Base-by-base conservation (phyloP, 2,329 filamentous ascomycete genomes). In the Epichloe sp. region DNA sequence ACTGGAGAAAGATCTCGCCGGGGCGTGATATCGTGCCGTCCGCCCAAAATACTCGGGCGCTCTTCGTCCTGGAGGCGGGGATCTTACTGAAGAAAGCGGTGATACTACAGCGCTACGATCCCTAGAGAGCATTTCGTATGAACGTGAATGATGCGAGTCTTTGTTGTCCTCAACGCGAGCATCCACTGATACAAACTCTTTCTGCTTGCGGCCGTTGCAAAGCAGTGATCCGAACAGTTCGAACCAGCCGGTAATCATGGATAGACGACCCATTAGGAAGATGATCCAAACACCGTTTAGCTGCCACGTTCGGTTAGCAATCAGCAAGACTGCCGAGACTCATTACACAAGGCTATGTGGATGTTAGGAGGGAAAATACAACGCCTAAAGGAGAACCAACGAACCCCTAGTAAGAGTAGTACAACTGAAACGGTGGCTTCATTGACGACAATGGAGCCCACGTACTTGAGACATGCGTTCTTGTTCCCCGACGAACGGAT, bases 141-240 rank as follows among this genome's bases (percentile, higher is more conserved):
- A 80, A 71, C 52, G 46, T 44, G 52, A 49, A 48, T 38, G 41
- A 36, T 80, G 78, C 64, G 73, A 74, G 59, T 83, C 80, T 65
- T 78, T 76, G 56, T 81, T 81, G 53, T 76, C 66, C 53, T 79
- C 75, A 59, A 71, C 68, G 54, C 78, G 78, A 45, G 89, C 88
- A 63, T 96, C 91, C 44, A 86, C 83, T 40, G 88, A 94, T 56
- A 95, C 86, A 60, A 96, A 97, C 65, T 97, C 91, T 59, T 80
- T 79, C 63, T 85, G 80, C 53, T 68, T 72, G 49, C 72, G 69
- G 37, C 69, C 67, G 54, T 80, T 68, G 5, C 12, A 36, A 26
- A 50, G 38, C 47, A 71, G 62, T 38, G 67, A 64, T 50, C 66
- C 71, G 57, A 82, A 66, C 42, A 90, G 69, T 26, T 94, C 82